Percentiles rank a stretch among this genome's conserved stretches.
These are phyloP conservation scores for Cercospora beticola DNA, from an alignment of 2,329 filamentous ascomycete genomes.

Conservation along the genomic window DNA sequence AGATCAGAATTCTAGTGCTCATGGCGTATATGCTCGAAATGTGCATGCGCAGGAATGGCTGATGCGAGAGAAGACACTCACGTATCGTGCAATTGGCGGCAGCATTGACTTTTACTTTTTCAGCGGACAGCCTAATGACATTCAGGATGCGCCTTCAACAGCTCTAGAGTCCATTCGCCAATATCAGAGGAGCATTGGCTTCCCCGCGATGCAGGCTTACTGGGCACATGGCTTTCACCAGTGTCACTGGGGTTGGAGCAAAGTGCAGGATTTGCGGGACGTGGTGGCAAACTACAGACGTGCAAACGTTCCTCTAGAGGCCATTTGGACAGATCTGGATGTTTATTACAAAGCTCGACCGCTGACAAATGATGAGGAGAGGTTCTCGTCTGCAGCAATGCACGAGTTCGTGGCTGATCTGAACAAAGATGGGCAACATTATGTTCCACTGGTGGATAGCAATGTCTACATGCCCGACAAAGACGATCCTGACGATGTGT, in stretches of 20 bases:
- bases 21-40: constrained; percentile 39
- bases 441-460: constrained; percentile 57
- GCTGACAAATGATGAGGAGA: constrained; percentile 1
- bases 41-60: constrained; percentile 39
- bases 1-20: constrained; percentile 22
- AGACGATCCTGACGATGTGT: constrained; percentile 52
- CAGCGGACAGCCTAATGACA: constrained; percentile 53
- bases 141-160: constrained; percentile 27
- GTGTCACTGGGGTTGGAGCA: constrained; percentile 63
- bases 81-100: constrained; percentile 36
- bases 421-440: constrained; percentile 54
- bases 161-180: constrained; percentile 18
- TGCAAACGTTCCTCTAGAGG: constrained; percentile 48
- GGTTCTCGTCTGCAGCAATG: constrained; percentile 48
- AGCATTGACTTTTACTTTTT: constrained; percentile 74
- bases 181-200: constrained; percentile 54
- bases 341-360: constrained; percentile 30
- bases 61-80: constrained; percentile 29
- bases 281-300: constrained; percentile 52
- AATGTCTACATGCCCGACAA: constrained; percentile 65
- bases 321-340: constrained; percentile 42
- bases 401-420: constrained; percentile 51
- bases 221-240: constrained; percentile 80
- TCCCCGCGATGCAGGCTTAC: constrained; percentile 77
- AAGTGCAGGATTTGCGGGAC: constrained; percentile 64